Evolutionary conservation across 1,284 basidiomycete genomes (phyloP).

Genomic region (Bondarzewia mesenterica): DNA sequence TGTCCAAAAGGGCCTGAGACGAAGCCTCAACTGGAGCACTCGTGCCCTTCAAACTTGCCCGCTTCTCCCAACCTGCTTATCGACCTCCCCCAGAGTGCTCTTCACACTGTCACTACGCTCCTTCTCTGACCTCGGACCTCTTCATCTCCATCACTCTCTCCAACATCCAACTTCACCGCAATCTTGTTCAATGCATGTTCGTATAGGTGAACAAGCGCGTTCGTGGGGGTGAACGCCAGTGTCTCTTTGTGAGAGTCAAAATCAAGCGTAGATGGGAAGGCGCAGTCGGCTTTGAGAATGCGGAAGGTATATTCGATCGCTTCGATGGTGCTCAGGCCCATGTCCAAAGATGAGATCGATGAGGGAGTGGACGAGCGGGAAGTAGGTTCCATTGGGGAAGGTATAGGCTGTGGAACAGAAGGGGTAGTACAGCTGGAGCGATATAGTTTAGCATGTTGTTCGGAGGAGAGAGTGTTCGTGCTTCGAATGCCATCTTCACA

Average conservation of each 20-base stretch:
- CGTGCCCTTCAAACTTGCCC: too few species aligned
- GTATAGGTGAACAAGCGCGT: conserved; percentile 39
- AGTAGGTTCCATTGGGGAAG: background rate
- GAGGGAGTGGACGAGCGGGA: background rate
- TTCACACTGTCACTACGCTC: conserved; percentile 57
- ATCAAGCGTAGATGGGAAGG: background rate
- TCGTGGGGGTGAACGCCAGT: conserved; percentile 34
- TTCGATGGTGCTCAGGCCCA: background rate
- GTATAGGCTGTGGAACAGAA: background rate
- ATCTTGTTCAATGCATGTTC: conserved; percentile 50
- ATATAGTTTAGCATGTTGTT: too few species aligned
- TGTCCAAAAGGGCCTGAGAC: too few species aligned
- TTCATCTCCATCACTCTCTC: conserved; percentile 55
- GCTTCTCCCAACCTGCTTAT: conserved; percentile 29
- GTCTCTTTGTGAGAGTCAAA: conserved; percentile 2
- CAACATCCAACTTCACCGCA: conserved; percentile 55
- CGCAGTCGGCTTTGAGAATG: background rate
- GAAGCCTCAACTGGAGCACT: too few species aligned
- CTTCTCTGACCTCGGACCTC: conserved; percentile 50
- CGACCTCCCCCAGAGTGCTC: conserved; percentile 40
- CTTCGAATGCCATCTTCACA: too few species aligned
- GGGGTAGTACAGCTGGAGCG: background rate
- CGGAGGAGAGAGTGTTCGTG: too few species aligned
- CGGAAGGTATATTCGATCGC: background rate
- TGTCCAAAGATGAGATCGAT: background rate